Conservation (phyloP, 2,329 filamentous ascomycete species). For the Botrytis elliptica region DNA sequence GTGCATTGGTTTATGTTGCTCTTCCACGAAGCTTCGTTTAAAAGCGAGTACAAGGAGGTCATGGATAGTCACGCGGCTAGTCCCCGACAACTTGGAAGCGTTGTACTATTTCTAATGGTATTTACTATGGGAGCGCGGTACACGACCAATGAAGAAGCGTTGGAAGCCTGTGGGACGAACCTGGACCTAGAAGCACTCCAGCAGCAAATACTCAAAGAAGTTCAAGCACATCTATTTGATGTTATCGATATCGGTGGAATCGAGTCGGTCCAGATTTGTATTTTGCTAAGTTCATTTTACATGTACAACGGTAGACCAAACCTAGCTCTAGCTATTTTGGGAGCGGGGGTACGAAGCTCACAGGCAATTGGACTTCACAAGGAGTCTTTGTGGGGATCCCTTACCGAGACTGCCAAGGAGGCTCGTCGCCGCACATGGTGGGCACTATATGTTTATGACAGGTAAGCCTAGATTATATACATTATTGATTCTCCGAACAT, state of each 20-base stretch:
- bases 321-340: not conserved
- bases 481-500: not conserved
- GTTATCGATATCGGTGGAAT: not conserved
- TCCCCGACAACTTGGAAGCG: not conserved
- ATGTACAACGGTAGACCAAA: not conserved
- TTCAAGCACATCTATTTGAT: not conserved
- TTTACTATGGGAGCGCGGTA: not conserved
- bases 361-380: not conserved
- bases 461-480: not conserved
- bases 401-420: not conserved
- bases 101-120: not conserved
- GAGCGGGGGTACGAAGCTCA: not conserved
- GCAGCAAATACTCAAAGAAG: not conserved
- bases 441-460: not conserved
- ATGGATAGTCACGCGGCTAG: not conserved
- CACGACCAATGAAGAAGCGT: not conserved
- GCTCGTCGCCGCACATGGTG: not conserved
- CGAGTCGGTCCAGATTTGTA: not conserved
- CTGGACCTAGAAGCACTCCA: not conserved
- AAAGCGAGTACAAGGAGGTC: not conserved
- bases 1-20: not conserved
- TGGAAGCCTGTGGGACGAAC: not conserved
- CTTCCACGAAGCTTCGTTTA: not conserved
- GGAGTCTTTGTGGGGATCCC: not conserved
- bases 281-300: not conserved